A percentile compares a stretch with the other conserved stretches of the same genome.
These are phyloP conservation scores for Arthrobotrys sinensis DNA, from an alignment of 2,329 filamentous ascomycete genomes.

Conservation along the genomic window DNA sequence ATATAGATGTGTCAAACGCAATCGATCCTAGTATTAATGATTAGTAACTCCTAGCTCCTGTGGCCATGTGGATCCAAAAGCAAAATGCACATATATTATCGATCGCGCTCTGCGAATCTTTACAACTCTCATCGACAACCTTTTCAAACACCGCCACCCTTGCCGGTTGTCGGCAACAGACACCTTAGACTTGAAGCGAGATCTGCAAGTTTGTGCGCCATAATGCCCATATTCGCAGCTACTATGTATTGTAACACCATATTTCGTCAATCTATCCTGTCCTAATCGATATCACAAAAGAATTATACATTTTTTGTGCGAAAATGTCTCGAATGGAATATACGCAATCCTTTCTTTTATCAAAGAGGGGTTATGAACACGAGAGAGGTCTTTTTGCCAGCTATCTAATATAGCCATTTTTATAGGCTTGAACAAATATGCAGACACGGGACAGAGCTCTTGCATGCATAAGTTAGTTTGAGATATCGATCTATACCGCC, in stretches of 20 bases:
- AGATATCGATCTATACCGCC: conserved; percentile 6
- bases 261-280: too few relatives aligned
- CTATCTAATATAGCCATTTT: too few relatives aligned
- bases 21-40: conserved; percentile 1
- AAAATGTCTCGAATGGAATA: too few relatives aligned
- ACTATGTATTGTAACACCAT: too few relatives aligned
- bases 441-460: conserved; percentile 14
- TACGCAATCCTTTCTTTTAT: too few relatives aligned
- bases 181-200: too few relatives aligned
- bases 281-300: too few relatives aligned
- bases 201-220: neutral
- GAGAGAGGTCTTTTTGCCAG: too few relatives aligned
- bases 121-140: neutral
- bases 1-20: neutral
- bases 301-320: too few relatives aligned
- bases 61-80: neutral
- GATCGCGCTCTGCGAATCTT: conserved; percentile 11
- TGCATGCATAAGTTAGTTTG: conserved; percentile 1
- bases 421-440: neutral
- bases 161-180: neutral
- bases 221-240: neutral
- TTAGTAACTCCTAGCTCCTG: conserved; percentile 13
- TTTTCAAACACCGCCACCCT: too few relatives aligned
- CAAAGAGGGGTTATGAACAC: too few relatives aligned
- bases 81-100: neutral